Base-by-base conservation (phyloP, 78 protist species). In the Pelomyxa schiedti region DNA sequence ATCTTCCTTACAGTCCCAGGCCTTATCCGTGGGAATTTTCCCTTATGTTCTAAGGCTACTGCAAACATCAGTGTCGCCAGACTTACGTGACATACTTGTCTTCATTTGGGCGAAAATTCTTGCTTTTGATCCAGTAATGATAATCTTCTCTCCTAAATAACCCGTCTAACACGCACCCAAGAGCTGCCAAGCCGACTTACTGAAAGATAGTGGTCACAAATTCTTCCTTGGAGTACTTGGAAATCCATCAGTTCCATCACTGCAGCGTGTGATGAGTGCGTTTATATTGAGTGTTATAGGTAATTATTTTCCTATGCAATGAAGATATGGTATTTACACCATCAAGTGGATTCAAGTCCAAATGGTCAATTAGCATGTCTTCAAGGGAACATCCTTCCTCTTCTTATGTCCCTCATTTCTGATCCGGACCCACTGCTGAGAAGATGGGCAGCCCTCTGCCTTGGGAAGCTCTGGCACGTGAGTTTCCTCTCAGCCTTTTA, bases 11-110 rank as follows among this genome's bases (percentile, higher is more conserved):
- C 8, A n/a, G 32, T n/a, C 39, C 26, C 78, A 73, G 69, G 89
- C 95, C 30, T 75, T 96, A 63, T 41, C 87, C 28, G 95, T 94
- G 36, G 99, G 99, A 30, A 90, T 97, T 69, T 93, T 97, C 53
- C 98, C 97, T 5, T 95, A 95, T 76, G 92, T 95, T 1, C 74
- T 91, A 66, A 92, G 89, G 66, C 90, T 96, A 5, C 88, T 96
- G 22, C 94, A 86, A 78, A n/a, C 40, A 24, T 38, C 79, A 0
- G 86, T 74, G 0, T 80, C 86, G 1, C 72, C 79, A 28, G 93
- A 90, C 24, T 73, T 88, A 36, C 86, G 90, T 40, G 72, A 63
- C 26, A 83, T 87, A n/a, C 81, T 96, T 6, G 88, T 92, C 6
- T 86, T 79, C 80, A 92, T 96, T 26, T 96, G 99, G 99, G 63